Base-by-base conservation (phyloP, 1,284 basidiomycete species). In the Cryptococcus jaspeensis region DNA sequence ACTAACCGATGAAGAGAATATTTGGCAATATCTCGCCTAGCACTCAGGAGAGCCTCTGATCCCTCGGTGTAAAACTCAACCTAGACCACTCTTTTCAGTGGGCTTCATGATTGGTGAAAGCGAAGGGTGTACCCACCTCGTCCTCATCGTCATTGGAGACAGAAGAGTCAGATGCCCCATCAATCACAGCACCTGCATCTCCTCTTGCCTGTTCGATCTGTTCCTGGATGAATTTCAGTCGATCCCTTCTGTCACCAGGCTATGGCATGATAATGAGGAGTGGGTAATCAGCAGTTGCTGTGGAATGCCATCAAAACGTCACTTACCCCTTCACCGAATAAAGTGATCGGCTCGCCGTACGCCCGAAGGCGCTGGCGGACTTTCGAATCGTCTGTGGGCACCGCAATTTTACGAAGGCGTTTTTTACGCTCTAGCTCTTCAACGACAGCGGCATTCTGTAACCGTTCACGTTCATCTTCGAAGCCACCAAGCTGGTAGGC, bases 21-120 rank as follows among this genome's bases (percentile, higher is more conserved):
- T 74, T 89, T 87, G 52, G 94, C 94, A 66, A 99, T 85, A 62
- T 81, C 83, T 70, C 88, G 83, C 60, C 96, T 83, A 48, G 93
- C 87, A 67, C 89, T 84, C 42, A 98, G 81, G 50, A 99, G 83
- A 62, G 88, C 89, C 9, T 92, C 80, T 1, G 90, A 85, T 3
- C 95, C 95, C 57, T 91, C 89, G 3, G 95, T 90, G 76, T 94
- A 99, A 80, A 99, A 99, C 72, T 99, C 96, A 72, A 96, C 94
- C 71, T 90, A 85, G 47, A 47, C 20, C 46, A 59, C 13, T 25
- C 28, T 12, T 22, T 37, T n/a, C n/a, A 52, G 23, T 32, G 48
- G 32, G 38, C 7, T 37, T 16, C n/a, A n/a, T 18, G 28, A 40
- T 32, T 7, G n/a, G n/a, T n/a, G n/a, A n/a, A n/a, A 8, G 9